Base-by-base conservation (phyloP, 116 monocot genomes). In the Iris pallida region DNA sequence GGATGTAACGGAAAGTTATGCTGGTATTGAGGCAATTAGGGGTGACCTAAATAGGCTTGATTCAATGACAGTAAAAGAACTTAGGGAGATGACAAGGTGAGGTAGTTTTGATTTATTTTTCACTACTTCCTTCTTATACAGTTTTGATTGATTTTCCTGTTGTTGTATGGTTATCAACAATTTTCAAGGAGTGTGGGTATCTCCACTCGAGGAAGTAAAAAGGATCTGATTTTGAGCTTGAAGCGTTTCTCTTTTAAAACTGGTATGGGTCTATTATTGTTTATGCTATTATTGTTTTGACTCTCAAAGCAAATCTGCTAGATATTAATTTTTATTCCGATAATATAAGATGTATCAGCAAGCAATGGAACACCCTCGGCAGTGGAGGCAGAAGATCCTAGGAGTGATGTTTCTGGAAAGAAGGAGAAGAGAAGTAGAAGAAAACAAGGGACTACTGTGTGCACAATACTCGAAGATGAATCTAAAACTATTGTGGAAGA, bases 61-160 rank as follows among this genome's bases (percentile, higher is more conserved):
- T 19, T 69, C 73, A 16, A 61, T 84, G 73, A 84, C 76, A 16
- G 70, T 80, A 20, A 84, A 73, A 46, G 84, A 84, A 74, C 76
- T 84, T 41, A 76, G 79, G 54, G 60, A 30, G 74, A 18, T 84
- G 40, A 62, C 74, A 62, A 84, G 70, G 84, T 84, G 49, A 68
- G 61, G 42, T 66, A 7, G 14, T 58, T 61, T 51, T 14, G 10
- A 4, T 42, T 56, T 42, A 12, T 20, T 52, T 45, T 42, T 6
- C 16, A n/a, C 55, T n/a, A 5, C 64, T 56, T 48, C 13, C 13
- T 51, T 51, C 13, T 51, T 54, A 16, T 6, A 54, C 5, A 10
- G 10, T 43, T 67, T 16, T 40, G 20, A 43, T 18, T 16, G 17
- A 20, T 12, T 72, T 14, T 47, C 12, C 55, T 45, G 4, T 19